These are phyloP conservation scores for Mycena galopus DNA, from an alignment of 768 basidiomycete genomes.

Conservation along the genomic window DNA sequence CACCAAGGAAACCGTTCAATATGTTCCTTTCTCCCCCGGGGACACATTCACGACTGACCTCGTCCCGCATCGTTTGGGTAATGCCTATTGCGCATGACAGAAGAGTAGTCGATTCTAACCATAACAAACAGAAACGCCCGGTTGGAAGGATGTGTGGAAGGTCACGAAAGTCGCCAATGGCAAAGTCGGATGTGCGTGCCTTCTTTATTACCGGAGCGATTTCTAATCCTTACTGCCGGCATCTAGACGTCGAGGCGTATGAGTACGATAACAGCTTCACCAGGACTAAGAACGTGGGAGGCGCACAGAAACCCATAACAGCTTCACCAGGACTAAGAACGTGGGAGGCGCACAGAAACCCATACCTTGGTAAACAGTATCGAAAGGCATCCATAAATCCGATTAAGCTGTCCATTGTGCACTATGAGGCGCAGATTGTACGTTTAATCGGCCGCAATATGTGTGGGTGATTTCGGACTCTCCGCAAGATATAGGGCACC, in stretches of 20 bases:
- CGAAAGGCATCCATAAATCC: neutral
- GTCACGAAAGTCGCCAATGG: conserved; percentile 9
- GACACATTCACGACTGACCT: conserved; percentile 14
- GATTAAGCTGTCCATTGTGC: neutral
- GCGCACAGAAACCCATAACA: conserved; percentile 2
- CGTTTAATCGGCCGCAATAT: neutral
- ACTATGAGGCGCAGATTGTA: neutral
- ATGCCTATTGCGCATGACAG: neutral
- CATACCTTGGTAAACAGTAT: neutral
- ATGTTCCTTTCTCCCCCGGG: conserved; percentile 15
- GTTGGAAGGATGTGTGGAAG: conserved; percentile 21
- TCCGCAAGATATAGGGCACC: no score
- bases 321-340: conserved; percentile 13
- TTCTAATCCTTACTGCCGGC: conserved; percentile 1
- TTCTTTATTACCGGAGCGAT: neutral
- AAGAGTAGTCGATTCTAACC: neutral
- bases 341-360: conserved; percentile 8
- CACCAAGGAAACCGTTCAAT: conserved; percentile 21
- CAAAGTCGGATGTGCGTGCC: conserved; percentile 19
- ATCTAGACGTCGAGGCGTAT: conserved; percentile 21
- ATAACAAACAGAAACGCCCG: conserved; percentile 6
- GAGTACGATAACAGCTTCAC: conserved; percentile 15
- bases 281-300: conserved; percentile 13
- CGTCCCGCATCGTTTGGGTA: conserved; percentile 16
- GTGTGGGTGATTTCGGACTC: no score